Conservation (phyloP, 2,329 filamentous ascomycete species). For the Rutstroemia sp. region DNA sequence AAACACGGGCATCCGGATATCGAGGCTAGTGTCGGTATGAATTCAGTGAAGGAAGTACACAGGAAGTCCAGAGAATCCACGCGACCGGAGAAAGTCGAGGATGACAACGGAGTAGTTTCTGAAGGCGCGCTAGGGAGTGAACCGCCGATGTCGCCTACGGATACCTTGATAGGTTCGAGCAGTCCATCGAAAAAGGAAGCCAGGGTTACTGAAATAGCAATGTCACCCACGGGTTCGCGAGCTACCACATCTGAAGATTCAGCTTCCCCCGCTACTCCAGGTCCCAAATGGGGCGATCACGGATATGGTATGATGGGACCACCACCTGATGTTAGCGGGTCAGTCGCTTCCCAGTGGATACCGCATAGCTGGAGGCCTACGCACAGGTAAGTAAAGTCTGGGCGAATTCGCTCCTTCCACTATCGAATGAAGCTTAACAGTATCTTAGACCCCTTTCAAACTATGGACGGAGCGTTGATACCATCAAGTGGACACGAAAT, state of each 20-base stretch:
- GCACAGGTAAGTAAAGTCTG: constrained; percentile 12
- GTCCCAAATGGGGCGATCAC: constrained; percentile 9
- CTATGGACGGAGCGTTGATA: constrained; percentile 31
- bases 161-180: neutral
- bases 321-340: constrained; percentile 29
- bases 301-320: constrained; percentile 17
- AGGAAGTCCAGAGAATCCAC: neutral
- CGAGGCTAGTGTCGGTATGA: constrained; percentile 9
- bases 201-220: constrained; percentile 1
- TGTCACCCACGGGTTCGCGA: neutral
- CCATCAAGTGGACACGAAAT: constrained; percentile 32
- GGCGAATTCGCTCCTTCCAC: too few species aligned
- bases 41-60: constrained; percentile 1
- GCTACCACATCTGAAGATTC: neutral
- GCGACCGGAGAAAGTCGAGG: neutral
- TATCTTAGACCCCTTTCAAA: constrained; percentile 29
- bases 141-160: neutral
- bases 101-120: neutral
- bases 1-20: constrained; percentile 41
- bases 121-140: neutral
- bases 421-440: too few species aligned
- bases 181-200: constrained; percentile 2
- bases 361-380: constrained; percentile 25
- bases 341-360: constrained; percentile 32
- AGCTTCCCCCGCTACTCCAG: neutral